Evolutionary conservation across 495 filamentous ascomycete species (phyloP), one percentile per base, ranked within the genome.

Genomic region (Penicillium samsonianum): DNA sequence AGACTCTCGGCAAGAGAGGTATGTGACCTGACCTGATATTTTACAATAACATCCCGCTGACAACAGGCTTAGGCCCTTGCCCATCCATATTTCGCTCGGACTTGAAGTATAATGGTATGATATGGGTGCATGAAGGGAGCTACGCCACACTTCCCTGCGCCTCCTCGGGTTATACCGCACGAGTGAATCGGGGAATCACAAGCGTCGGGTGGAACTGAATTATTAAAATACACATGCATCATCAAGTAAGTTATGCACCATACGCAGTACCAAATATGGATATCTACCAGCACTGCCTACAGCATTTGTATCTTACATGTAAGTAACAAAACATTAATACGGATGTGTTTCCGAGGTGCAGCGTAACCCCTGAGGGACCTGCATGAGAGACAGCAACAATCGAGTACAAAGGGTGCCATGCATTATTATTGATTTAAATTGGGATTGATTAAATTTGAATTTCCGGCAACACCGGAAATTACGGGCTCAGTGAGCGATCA

Each of bases 1-100:
- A 69, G 84, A 53, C 58, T 83, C 38, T 73, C 69, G 9, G 84
- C 84, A 20, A 62, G 61, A 50, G 68, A 80, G 73, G 83, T 84
- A 75, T 65, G 70, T 63, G 22, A 49, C 41, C 11, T 31, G 31
- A 44, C 55, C 30, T 20, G 5, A 22, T 50, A 17, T 53, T 28
- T 28, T 35, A 43, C 26, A 31, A 50, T 37, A 44, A 52, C n/a
- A n/a, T n/a, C n/a, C 30, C 4, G 49, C 62, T 71, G 60, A 73
- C 55, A 52, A 17, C 43, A 28, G 17, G 43, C 11, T 7, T 48
- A 78, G 75, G 75, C 71, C 44, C 62, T 78, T 38, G 47, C 55
- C 37, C 75, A 78, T 63, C 62, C 73, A 10, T 78, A 72, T 62
- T 74, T 77, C 47, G 71, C 64, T 50, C 54, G 53, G 33, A 17